Base-by-base conservation (phyloP, 306 rosid species). In the Macrotyloma uniflorum region DNA sequence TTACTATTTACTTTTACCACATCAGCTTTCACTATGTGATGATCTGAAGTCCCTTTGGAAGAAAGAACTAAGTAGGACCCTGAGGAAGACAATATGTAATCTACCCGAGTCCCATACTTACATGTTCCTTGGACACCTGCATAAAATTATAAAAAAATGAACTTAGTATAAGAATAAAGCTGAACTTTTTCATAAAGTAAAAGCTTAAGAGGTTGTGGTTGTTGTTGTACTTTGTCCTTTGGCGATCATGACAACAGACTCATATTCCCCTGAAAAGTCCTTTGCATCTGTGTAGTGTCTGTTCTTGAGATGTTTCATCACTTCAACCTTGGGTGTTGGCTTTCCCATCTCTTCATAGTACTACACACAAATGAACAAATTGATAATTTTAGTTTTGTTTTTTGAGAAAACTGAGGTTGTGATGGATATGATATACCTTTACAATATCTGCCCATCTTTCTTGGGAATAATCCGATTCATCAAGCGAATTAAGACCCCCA, bases 51-150 rank as follows among this genome's bases (percentile, higher is more conserved):
- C 55, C 97, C 96, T 81, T 93, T 89, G 75, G 97, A 93, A 59
- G 97, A 93, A 38, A 81, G 70, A 46, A 93, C 97, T 8, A 89
- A 85, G 80, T 93, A 93, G 24, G 98, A 90, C 32, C 96, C 96
- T 0, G 91, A 83, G 8, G 98, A 91, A 49, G 91, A 84, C 65
- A 93, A 71, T 74, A 93, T 79, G 87, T 93, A 93, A 79, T 93
- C 98, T 20, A 93, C 94, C 40, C 98, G 74, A 20, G 98, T 93
- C 70, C 98, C 98, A 24, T 93, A 93, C 79, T 93, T 93, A 35
- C 98, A 90, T 28, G 98, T 93, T 57, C 98, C 98, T 83, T 93
- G 98, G 15, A 93, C 98, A 85, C 96, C 96, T 89, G 83, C 84
- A 86, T 67, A 46, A 46, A 28, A 43, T 10, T n/a, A 46, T 70